Conservation (phyloP, 768 basidiomycete species). For the Amanita rimosa region DNA sequence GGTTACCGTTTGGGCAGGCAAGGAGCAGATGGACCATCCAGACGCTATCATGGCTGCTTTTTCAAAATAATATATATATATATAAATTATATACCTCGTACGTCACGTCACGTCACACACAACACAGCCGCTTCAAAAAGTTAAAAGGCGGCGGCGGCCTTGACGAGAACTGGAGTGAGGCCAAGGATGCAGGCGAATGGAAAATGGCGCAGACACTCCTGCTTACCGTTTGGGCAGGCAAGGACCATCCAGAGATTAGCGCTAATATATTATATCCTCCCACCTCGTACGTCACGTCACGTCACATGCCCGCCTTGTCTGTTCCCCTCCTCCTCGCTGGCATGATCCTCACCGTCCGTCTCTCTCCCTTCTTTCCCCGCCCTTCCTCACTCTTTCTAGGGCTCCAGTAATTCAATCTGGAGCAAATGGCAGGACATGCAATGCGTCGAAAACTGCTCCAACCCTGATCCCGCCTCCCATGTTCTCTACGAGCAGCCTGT, state of each 20-base stretch:
- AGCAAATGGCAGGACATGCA: slow-evolving; percentile 96
- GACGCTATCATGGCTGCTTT: neutral
- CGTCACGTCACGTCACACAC: too few relatives aligned
- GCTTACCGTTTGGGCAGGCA: slow-evolving; percentile 27
- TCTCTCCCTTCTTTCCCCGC: neutral
- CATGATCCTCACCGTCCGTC: slow-evolving; percentile 79
- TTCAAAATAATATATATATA: neutral
- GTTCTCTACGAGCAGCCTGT: slow-evolving; percentile 91
- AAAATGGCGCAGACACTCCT: slow-evolving; percentile 58
- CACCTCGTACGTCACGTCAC: slow-evolving; percentile 9
- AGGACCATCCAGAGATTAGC: slow-evolving; percentile 68
- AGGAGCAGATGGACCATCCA: slow-evolving; percentile 62
- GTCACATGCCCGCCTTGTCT: slow-evolving; percentile 33
- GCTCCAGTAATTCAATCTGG: slow-evolving; percentile 74
- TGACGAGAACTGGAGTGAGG: slow-evolving; percentile 66
- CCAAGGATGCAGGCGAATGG: slow-evolving; percentile 73
- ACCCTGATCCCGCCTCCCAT: slow-evolving; percentile 45
- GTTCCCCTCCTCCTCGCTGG: slow-evolving; percentile 78
- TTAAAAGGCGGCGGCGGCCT: slow-evolving; percentile 72
- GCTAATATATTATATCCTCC: too few relatives aligned
- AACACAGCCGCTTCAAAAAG: too few relatives aligned
- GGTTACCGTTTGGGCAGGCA: slow-evolving; percentile 27
- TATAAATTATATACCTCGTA: neutral
- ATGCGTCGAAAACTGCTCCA: slow-evolving; percentile 88
- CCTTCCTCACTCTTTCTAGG: slow-evolving; percentile 26